These are phyloP conservation scores for Aspergillus bombycis DNA, from an alignment of 2,329 filamentous ascomycete genomes.

Conservation along the genomic window DNA sequence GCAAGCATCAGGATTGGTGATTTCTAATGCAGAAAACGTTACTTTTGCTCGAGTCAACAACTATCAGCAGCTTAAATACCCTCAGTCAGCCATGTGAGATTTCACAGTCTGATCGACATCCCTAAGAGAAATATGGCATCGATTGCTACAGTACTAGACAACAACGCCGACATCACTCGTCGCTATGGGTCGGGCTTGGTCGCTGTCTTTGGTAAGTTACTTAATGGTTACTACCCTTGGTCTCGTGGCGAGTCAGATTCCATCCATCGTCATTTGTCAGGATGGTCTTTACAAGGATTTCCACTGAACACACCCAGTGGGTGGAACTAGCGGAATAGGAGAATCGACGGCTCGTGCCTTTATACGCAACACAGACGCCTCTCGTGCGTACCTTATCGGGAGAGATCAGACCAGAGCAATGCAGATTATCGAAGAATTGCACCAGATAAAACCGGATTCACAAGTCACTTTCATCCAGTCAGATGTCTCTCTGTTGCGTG, in stretches of 20 bases:
- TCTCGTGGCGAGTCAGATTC: too few relatives aligned
- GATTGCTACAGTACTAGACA: too few relatives aligned
- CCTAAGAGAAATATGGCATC: too few relatives aligned
- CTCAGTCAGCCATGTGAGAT: too few relatives aligned
- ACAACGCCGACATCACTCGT: too few relatives aligned
- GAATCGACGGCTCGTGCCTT: slow-evolving; percentile 11
- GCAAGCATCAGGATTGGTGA: too few relatives aligned
- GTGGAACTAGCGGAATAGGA: slow-evolving; percentile 22
- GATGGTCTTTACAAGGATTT: not conserved
- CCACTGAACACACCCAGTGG: not conserved
- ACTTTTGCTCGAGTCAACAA: too few relatives aligned
- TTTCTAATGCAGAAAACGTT: too few relatives aligned
- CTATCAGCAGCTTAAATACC: too few relatives aligned
- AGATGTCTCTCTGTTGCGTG: slow-evolving; percentile 40
- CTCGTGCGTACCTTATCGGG: slow-evolving; percentile 59
- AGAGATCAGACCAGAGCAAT: slow-evolving; percentile 42
- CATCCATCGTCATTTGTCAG: not conserved
- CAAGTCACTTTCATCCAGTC: slow-evolving; percentile 51
- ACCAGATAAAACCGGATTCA: slow-evolving; percentile 48
- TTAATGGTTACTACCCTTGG: too few relatives aligned
- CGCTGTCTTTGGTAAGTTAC: not conserved
- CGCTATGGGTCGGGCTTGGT: not conserved
- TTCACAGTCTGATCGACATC: too few relatives aligned
- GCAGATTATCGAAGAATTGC: slow-evolving; percentile 48
- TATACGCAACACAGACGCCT: slow-evolving; percentile 41